These are phyloP conservation scores for Musa acuminata DNA, from an alignment of 176 grass and related monocot species.

Conservation along the genomic window DNA sequence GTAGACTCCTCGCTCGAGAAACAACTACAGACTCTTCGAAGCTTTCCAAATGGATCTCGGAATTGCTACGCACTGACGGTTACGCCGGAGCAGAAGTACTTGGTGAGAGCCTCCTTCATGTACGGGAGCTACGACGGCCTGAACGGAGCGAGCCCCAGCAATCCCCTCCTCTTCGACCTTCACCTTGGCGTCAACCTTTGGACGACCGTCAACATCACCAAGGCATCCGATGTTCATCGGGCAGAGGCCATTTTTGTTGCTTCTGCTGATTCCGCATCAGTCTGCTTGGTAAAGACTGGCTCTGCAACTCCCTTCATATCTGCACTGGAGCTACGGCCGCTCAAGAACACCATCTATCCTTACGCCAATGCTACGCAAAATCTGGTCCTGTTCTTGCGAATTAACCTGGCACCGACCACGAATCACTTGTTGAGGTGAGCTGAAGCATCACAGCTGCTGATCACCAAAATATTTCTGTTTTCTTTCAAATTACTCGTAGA, in stretches of 20 bases:
- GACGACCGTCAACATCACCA: neutral
- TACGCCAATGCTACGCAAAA: constrained; percentile 10
- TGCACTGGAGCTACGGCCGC: constrained; percentile 24
- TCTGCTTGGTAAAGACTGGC: neutral
- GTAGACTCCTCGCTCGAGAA: too few species aligned
- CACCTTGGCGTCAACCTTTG: neutral
- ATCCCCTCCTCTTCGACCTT: neutral
- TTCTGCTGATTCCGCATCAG: neutral
- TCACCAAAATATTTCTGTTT: too few species aligned
- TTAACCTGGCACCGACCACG: neutral
- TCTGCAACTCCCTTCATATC: neutral
- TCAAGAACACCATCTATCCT: constrained; percentile 22
- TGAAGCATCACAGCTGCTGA: too few species aligned
- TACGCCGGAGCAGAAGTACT: neutral
- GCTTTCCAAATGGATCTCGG: neutral
- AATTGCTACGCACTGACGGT: neutral
- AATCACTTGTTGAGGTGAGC: neutral
- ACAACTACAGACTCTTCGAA: neutral
- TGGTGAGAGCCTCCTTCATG: neutral
- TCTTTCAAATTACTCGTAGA: too few species aligned
- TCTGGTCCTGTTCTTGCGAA: constrained; percentile 3
- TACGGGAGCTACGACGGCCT: constrained; percentile 15
- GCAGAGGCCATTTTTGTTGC: neutral
- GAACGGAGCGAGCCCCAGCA: neutral
- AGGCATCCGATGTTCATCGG: neutral